Evolutionary conservation across 352 stramenopile genomes (phyloP), one percentile per base, ranked within the genome.

Genomic region (Phytophthora aleatoria): DNA sequence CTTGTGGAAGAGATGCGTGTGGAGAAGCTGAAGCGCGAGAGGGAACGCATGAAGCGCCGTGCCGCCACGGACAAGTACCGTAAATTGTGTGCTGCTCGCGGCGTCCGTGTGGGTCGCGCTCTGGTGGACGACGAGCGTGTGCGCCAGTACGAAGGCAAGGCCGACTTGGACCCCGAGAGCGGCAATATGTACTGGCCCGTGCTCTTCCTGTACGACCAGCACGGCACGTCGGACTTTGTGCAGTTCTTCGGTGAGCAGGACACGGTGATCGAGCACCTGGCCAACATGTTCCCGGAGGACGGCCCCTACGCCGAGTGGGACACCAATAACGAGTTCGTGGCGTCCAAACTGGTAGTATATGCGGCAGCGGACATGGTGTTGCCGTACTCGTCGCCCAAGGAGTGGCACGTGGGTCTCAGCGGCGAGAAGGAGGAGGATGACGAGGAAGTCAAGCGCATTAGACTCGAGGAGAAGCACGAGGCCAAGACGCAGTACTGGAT

Each of bases 281-380:
- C 86, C 60, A 95, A 95, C 69, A 95, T 95, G 86, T 96, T 96
- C 69, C 88, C 88, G 0, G 88, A 96, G 52, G 85, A 94, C 43
- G 88, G 88, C 0, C 85, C 88, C 48, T 92, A 85, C 62, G 89
- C 83, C 42, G 73, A 94, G 20, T 96, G 88, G 88, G 88, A 96
- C 69, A 67, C 54, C 11, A 71, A 81, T 3, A 58, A 87, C 11
- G 72, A 89, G 64, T 96, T 92, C 61, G 76, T 88, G 48, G 88
- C 86, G 16, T 94, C 85, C 28, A 78, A 85, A 20, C 68, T 96
- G 30, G 81, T 89, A 16, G 68, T 94, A 26, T 95, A 92, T 51
- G 85, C 82, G 10, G 82, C 81, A 1, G 83, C 82, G 5, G 74
- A 96, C 39, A 79, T 92, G 33, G 85, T 91, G 15, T 31, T 91